Evolutionary conservation across 257 asterid species (phyloP).

Genomic region (Rauvolfia tetraphylla): DNA sequence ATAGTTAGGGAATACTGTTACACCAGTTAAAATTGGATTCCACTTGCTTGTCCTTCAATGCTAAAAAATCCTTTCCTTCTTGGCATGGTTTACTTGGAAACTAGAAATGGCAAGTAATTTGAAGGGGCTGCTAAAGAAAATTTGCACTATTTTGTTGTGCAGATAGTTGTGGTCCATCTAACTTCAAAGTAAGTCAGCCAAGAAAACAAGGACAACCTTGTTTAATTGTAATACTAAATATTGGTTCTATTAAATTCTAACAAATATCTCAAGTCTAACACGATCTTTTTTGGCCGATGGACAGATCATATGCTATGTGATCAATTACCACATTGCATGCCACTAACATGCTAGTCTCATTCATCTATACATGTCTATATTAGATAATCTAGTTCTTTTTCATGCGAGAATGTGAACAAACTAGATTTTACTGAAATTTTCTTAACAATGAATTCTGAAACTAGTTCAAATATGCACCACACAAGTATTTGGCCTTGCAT

Average conservation of each 20-base stretch:
- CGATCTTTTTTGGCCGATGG: no score
- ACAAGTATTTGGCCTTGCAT: no score
- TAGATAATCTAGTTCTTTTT: no score
- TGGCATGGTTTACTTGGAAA: slow-evolving; percentile 5
- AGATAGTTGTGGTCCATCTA: slow-evolving; percentile 2
- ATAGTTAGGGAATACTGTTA: not conserved
- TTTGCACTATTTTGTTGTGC: slow-evolving; percentile 1
- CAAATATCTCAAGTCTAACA: not conserved
- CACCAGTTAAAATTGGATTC: not conserved
- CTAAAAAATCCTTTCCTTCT: slow-evolving; percentile 1
- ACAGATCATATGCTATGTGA: no score
- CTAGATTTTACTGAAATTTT: no score
- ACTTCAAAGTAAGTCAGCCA: not conserved
- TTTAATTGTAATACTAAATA: not conserved
- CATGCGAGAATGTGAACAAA: no score
- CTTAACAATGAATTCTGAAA: no score
- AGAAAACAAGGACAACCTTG: not conserved
- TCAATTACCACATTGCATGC: no score
- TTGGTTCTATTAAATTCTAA: not conserved
- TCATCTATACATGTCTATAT: no score
- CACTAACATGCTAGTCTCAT: no score
- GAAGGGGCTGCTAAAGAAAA: slow-evolving; percentile 4
- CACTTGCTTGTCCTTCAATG: not conserved
- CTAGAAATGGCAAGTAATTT: not conserved
- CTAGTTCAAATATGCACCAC: no score